phyloP scores from a whole-genome alignment of 2,329 filamentous ascomycete species.

The Epichloe typhina region DNA sequence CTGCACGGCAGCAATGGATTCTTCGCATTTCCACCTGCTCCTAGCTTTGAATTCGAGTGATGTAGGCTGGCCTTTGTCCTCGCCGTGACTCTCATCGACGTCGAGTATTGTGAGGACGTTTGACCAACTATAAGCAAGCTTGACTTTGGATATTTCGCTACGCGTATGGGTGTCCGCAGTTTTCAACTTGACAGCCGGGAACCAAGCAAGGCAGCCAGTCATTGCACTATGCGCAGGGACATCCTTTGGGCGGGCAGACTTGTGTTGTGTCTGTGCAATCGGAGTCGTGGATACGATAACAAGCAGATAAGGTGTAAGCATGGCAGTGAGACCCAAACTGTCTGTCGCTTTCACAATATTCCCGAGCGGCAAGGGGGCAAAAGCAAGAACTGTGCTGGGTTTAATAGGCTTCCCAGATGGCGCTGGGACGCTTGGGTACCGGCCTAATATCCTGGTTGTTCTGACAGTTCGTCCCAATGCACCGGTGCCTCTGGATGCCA shows the following conservation, averaged over 20 bases:
- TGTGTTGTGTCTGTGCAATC: conserved; percentile 91
- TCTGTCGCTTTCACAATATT: conserved; percentile 87
- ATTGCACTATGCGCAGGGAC: conserved; percentile 80
- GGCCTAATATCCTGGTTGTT: conserved; percentile 78
- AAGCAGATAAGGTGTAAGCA: conserved; percentile 87
- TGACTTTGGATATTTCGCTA: conserved; percentile 62
- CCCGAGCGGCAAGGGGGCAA: conserved; percentile 81
- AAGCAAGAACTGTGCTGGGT: conserved; percentile 88
- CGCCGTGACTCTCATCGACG: conserved; percentile 56
- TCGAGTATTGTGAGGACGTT: conserved; percentile 93
- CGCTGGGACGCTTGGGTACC: conserved; percentile 66
- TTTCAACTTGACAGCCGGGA: conserved; percentile 88
- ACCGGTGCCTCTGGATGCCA: conserved; percentile 83
- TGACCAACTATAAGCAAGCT: conserved; percentile 96
- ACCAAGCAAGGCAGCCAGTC: conserved; percentile 93
- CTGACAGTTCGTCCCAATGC: conserved; percentile 75
- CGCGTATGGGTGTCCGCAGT: conserved; percentile 52
- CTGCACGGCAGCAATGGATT: conserved; percentile 90
- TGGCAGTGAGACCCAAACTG: conserved; percentile 77
- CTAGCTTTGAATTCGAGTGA: conserved; percentile 68
- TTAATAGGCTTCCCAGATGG: conserved; percentile 57
- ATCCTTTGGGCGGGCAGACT: conserved; percentile 81
- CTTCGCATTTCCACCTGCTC: conserved; percentile 84
- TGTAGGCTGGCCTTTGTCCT: conserved; percentile 64
- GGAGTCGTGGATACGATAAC: conserved; percentile 97